These are phyloP conservation scores for Eucalyptus urophylla DNA, from an alignment of 345 rosid species.

Conservation along the genomic window DNA sequence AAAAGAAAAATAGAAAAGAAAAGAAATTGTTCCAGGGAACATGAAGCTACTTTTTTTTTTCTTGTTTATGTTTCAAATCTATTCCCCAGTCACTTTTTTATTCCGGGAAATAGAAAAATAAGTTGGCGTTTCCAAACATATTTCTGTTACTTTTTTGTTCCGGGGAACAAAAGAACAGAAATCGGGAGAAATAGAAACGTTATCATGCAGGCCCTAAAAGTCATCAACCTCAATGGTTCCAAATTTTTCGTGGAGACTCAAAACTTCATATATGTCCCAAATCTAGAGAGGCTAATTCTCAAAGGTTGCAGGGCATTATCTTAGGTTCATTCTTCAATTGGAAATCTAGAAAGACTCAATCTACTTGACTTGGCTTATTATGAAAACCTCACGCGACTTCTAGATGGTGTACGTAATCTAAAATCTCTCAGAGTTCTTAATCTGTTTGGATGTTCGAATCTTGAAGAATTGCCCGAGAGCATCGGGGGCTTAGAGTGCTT, in stretches of 20 bases:
- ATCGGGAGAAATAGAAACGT: too few species aligned
- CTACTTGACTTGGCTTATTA: not conserved
- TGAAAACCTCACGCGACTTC: not conserved
- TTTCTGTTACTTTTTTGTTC: too few species aligned
- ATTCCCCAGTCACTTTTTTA: too few species aligned
- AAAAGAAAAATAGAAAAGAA: too few species aligned
- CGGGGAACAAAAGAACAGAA: too few species aligned
- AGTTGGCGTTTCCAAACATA: too few species aligned
- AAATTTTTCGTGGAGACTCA: not conserved
- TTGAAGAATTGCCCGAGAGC: not conserved
- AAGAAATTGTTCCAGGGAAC: too few species aligned
- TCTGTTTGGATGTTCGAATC: not conserved
- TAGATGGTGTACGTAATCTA: not conserved
- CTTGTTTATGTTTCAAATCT: too few species aligned
- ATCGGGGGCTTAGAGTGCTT: not conserved
- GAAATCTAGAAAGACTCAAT: not conserved
- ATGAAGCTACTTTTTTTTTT: too few species aligned
- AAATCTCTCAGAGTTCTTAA: not conserved
- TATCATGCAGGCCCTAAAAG: not conserved
- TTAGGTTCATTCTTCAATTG: not conserved
- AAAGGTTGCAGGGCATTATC: not conserved
- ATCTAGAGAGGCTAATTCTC: not conserved
- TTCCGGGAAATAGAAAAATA: too few species aligned
- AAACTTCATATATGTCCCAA: not conserved
- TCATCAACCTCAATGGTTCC: not conserved